Base-by-base conservation (phyloP, 495 filamentous ascomycete species). In the Neurospora sublineolata region DNA sequence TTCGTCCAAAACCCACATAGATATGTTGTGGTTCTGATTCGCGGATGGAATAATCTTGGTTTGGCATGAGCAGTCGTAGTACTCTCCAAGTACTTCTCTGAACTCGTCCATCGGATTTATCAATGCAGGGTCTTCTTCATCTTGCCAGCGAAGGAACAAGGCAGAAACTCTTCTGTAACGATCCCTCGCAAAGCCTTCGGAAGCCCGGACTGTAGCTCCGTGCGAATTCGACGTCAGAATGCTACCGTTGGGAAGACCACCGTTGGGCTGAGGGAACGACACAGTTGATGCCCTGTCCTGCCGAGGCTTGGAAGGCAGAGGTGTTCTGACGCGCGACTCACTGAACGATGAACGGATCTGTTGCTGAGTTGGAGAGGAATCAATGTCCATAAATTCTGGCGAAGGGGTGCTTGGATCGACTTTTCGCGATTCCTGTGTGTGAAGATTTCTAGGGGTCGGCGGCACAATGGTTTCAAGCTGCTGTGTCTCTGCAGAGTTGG, bases 111-210 rank as follows among this genome's bases (percentile, higher is more conserved):
- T 74, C 18, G 80, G 79, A 6, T 42, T 70, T 23, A 68, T 75
- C 8, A 79, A 80, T 2, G 72, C 74, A 7, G 73, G 71, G 27
- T 86, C 80, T 3, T 81, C 78, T 68, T 85, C 84, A 39, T 84
- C 82, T 69, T 85, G 79, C 84, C 84, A 86, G 67, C 80, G 80
- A 16, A 84, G 76, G 37, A 85, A 58, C n/a, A 85, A 82, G 5
- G 76, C 82, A 41, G 80, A 81, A 37, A 82, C 83, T 30, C 74
- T 73, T 70, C 77, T 77, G 70, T 86, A 86, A 18, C 84, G 82
- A 74, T 60, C 52, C 52, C 20, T 33, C 14, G 23, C 27, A 60
- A 33, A 60, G 23, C 52, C 27, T 9, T 60, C 52, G 27, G 52
- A 60, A 60, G 52, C 14, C 27, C 52, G 23, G 14, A 60, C 52